Conservation (phyloP, 78 protist genomes). For the slime mould (Dictyostelium discoideum) region dicty_2.7 NC_007089.4:2554501-2555000, state of each 20-base stretch:
- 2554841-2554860: slow-evolving; percentile 74
- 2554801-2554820: slow-evolving; percentile 88
- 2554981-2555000: neutral
- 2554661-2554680: slow-evolving; percentile 86
- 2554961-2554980: neutral
- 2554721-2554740: slow-evolving; percentile 93
- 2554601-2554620: neutral
- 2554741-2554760: slow-evolving; percentile 70
- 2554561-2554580: neutral
- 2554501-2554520: neutral
- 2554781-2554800: slow-evolving; percentile 75
- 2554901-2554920: neutral
- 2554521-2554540: neutral
- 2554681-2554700: slow-evolving; percentile 82
- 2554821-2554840: slow-evolving; percentile 90
- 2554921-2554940: neutral
- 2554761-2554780: slow-evolving; percentile 30
- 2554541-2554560: neutral
- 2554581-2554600: neutral
- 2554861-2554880: slow-evolving; percentile 90
- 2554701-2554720: slow-evolving; percentile 88
- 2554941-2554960: neutral
- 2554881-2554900: slow-evolving; percentile 76
- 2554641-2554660: slow-evolving; percentile 81
- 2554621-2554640: slow-evolving; percentile 62